Percentiles rank a stretch among this genome's conserved stretches.
Conservation (phyloP, 2,329 filamentous ascomycete genomes). For the Pseudopithomyces maydicus region DNA sequence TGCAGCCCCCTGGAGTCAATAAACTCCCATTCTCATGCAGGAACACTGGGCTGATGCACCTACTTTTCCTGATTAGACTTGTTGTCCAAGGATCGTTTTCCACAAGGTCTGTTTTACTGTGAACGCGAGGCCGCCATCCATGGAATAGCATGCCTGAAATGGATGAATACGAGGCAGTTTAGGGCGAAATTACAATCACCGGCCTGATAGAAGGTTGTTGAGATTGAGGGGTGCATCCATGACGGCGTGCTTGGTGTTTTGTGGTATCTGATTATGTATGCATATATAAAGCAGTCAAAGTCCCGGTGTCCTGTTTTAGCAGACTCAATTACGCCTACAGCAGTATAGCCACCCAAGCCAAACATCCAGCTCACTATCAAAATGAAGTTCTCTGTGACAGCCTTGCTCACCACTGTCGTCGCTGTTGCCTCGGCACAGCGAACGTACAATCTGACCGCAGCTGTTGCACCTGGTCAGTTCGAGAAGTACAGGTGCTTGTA, state of each 20-base stretch:
- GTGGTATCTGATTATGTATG: no score
- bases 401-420: not conserved
- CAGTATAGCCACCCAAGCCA: no score
- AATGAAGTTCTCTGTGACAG: constrained; percentile 3
- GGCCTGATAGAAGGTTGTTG: not conserved
- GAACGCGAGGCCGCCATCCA: not conserved
- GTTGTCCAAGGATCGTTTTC: not conserved
- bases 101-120: not conserved
- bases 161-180: not conserved
- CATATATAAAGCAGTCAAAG: no score
- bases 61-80: not conserved
- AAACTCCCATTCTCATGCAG: not conserved
- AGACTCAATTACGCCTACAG: no score
- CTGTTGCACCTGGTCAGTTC: constrained; percentile 19
- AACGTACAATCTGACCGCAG: constrained; percentile 29
- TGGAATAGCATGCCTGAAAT: not conserved
- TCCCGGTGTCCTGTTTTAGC: no score
- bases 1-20: not conserved
- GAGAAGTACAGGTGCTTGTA: constrained; percentile 34
- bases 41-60: not conserved
- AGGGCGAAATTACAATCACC: no score
- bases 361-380: not conserved
- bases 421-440: constrained; percentile 16
- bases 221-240: no score
- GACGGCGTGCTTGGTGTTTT: no score